These are phyloP conservation scores for Alternaria novae-zelandiae DNA, from an alignment of 2,329 filamentous ascomycete species.

Conservation along the genomic window DNA sequence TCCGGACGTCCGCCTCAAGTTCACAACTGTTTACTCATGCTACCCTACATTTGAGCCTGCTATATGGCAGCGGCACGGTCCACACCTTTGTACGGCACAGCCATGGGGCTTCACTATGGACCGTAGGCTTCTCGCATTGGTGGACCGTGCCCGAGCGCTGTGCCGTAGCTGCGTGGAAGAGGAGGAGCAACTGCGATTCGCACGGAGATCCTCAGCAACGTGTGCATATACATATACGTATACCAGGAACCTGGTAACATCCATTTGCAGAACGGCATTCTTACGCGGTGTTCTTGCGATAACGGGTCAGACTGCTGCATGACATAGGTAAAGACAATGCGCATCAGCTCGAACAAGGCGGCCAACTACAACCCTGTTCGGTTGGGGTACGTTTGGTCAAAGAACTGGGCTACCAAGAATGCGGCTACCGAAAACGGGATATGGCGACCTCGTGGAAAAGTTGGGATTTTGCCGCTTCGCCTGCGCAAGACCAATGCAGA, in stretches of 20 bases:
- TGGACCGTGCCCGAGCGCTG: neutral
- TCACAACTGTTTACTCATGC: neutral
- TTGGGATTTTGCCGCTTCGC: neutral
- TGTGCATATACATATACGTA: conserved; percentile 14
- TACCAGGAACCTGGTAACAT: conserved; percentile 23
- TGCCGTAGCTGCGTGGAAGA: neutral
- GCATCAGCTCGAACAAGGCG: neutral
- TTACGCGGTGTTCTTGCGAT: conserved; percentile 11
- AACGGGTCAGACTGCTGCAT: conserved; percentile 16
- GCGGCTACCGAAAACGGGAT: neutral
- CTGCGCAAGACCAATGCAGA: neutral
- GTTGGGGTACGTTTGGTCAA: conserved; percentile 6
- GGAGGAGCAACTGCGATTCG: conserved; percentile 5
- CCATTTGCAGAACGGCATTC: conserved; percentile 2
- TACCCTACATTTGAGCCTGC: neutral
- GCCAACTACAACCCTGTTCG: neutral
- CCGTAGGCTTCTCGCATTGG: neutral
- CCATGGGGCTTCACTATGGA: neutral
- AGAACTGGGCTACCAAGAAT: neutral
- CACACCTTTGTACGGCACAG: neutral
- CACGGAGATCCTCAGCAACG: conserved; percentile 6
- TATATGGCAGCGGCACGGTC: neutral
- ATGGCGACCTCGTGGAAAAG: neutral
- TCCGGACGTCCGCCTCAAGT: neutral
- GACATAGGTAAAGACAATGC: neutral